Evolutionary conservation across 2,329 filamentous ascomycete genomes (phyloP), one percentile per base, ranked within the genome.

Genomic region (Botrytis elliptica): DNA sequence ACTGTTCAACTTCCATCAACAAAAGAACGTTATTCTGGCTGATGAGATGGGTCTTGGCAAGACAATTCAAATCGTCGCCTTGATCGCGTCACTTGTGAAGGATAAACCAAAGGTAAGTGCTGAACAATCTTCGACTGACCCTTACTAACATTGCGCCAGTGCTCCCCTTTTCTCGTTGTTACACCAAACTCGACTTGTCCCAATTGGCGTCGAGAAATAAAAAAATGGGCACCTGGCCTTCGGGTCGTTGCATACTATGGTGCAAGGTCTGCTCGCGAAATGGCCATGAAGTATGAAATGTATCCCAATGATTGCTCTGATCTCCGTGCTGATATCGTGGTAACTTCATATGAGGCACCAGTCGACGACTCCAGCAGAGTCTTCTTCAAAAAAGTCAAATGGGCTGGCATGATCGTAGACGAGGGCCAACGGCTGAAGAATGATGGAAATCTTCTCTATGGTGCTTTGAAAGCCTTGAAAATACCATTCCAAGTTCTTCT

Each of bases 21-120:
- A 91, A 77, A 91, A 93, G 80, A 98, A 96, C 79, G 92, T 94
- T 42, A 95, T 98, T 74, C 88, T 98, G 10, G 96, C 96, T 0
- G 96, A 99, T 80, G 96, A 99, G 81, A 99, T 99, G 96, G 96
- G 96, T 59, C 88, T 99, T 2, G 96, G 96, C 46, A 99, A 99
- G 84, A 99, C 96, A 0, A 93, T 99, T 46, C 96, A 99, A 81
- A 90, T 98, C 70, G 92, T 98, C 75, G 89, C 91, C 4, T 88
- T 97, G 75, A 87, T 98, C 75, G 90, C 93, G 1, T 90, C 91
- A 0, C 83, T 98, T 55, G 86, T 92, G 38, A 87, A 92, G 75
- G 87, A 91, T 70, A 83, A 83, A n/a, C 89, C 89, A 9, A 85
- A 80, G 75, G 78, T 80, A 78, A 71, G 70, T 77, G 75, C 46